Percentiles rank a stretch among this genome's conserved stretches.
phyloP scores from a whole-genome alignment of 2,329 filamentous ascomycete species.

The Verticillium tricorpus region DNA sequence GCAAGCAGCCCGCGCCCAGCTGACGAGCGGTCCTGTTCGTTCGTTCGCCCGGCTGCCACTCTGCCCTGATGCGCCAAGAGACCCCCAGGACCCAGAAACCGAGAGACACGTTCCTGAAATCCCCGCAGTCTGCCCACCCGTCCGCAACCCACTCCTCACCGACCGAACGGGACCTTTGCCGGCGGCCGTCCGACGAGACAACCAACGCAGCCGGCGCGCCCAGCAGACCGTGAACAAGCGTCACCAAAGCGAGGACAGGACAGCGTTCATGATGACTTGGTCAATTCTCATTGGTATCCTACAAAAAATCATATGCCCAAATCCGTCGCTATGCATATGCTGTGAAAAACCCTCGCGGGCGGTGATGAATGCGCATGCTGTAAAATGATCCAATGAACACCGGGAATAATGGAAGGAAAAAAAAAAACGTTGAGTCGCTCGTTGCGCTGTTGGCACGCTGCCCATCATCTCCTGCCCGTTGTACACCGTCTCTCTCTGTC shows the following conservation, averaged over 20 bases:
- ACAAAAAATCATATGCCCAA: not conserved
- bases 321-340: constrained; percentile 13
- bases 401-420: constrained; percentile 1
- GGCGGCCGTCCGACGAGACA: not conserved
- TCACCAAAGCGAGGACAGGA: not conserved
- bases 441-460: not conserved
- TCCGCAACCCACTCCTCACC: not conserved
- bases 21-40: no score
- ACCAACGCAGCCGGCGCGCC: not conserved
- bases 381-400: not conserved
- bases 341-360: not conserved
- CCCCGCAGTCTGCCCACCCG: not conserved
- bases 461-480: not conserved
- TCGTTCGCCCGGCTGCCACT: no score
- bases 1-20: no score
- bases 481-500: not conserved
- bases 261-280: not conserved
- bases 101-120: not conserved
- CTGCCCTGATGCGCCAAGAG: no score
- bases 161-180: not conserved
- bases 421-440: not conserved
- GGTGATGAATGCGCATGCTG: not conserved
- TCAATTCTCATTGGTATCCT: not conserved
- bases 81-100: not conserved
- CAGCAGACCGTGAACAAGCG: not conserved